Conservation (phyloP, 1,284 basidiomycete species). For the Rhodotorula sp. region DNA sequence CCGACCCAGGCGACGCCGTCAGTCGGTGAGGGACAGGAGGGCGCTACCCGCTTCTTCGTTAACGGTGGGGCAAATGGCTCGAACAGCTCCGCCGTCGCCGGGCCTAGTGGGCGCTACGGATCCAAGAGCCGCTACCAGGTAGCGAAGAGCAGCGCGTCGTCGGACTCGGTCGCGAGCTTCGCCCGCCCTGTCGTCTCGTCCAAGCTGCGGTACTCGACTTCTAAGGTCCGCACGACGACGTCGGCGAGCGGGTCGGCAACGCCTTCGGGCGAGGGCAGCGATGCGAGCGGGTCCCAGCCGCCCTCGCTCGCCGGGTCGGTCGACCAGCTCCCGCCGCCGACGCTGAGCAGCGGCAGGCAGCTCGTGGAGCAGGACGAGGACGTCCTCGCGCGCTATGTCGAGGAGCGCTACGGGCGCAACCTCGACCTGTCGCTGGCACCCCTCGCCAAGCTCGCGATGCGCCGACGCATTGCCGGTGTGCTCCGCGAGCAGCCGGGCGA, state of each 20-base stretch:
- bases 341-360: slow-evolving; percentile 8
- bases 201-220: slow-evolving; percentile 21
- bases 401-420: slow-evolving; percentile 95
- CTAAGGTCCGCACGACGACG: slow-evolving; percentile 5
- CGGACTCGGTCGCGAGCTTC: slow-evolving; percentile 8
- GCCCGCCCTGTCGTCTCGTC: slow-evolving; percentile 3
- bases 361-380: slow-evolving; percentile 50
- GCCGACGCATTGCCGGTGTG: slow-evolving; percentile 85
- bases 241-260: neutral
- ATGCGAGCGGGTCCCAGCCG: neutral
- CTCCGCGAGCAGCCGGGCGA: slow-evolving; percentile 53
- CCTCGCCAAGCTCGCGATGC: slow-evolving; percentile 80
- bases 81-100: neutral
- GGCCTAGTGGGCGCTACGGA: slow-evolving; percentile 13
- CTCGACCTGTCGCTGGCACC: slow-evolving; percentile 72
- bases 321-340: slow-evolving; percentile 23
- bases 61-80: neutral
- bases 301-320: slow-evolving; percentile 23
- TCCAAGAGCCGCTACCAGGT: slow-evolving; percentile 23
- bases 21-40: neutral
- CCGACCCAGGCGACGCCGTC: neutral
- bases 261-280: neutral
- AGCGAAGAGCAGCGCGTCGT: neutral
- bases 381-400: slow-evolving; percentile 64
- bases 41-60: slow-evolving; percentile 3